Evolutionary conservation across 805 yeast genomes (phyloP).

Genomic region (Myxozyma nipponensis): DNA sequence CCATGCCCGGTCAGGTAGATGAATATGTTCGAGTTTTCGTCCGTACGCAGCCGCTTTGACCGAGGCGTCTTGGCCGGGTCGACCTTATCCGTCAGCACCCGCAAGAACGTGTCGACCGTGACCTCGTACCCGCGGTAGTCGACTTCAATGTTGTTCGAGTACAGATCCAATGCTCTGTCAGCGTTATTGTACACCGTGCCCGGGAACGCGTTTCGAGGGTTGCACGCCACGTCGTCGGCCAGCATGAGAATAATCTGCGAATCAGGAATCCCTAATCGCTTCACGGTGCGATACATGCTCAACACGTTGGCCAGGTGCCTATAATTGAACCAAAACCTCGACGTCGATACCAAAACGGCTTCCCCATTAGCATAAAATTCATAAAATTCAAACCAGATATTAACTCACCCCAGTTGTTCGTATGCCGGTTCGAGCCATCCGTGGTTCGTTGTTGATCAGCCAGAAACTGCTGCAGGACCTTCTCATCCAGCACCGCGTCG

Average conservation of each 20-base stretch:
- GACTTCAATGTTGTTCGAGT: slow-evolving; percentile 92
- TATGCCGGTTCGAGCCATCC: slow-evolving; percentile 42
- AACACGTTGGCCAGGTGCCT: slow-evolving; percentile 96
- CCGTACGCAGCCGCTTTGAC: slow-evolving; percentile 83
- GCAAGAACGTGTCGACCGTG: slow-evolving; percentile 92
- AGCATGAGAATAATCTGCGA: slow-evolving; percentile 94
- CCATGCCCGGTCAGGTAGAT: slow-evolving; percentile 98
- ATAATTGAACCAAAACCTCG: slow-evolving; percentile 97
- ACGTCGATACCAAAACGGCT: slow-evolving; percentile 91
- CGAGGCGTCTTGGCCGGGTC: slow-evolving; percentile 82
- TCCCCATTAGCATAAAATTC: background rate
- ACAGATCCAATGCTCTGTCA: slow-evolving; percentile 85
- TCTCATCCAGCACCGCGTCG: background rate
- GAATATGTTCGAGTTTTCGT: slow-evolving; percentile 89
- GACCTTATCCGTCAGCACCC: slow-evolving; percentile 93
- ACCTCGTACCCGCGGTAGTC: slow-evolving; percentile 98
- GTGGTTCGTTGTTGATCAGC: background rate
- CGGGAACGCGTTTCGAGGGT: slow-evolving; percentile 91
- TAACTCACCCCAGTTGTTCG: slow-evolving; percentile 52
- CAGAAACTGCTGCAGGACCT: slow-evolving; percentile 1
- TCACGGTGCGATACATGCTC: slow-evolving; percentile 92
- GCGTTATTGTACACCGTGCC: slow-evolving; percentile 94
- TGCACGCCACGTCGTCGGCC: slow-evolving; percentile 96
- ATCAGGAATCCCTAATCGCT: slow-evolving; percentile 94
- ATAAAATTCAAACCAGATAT: background rate